These are phyloP conservation scores for Globisporangium canariense DNA, from an alignment of 352 stramenopile genomes.

Conservation along the genomic window DNA sequence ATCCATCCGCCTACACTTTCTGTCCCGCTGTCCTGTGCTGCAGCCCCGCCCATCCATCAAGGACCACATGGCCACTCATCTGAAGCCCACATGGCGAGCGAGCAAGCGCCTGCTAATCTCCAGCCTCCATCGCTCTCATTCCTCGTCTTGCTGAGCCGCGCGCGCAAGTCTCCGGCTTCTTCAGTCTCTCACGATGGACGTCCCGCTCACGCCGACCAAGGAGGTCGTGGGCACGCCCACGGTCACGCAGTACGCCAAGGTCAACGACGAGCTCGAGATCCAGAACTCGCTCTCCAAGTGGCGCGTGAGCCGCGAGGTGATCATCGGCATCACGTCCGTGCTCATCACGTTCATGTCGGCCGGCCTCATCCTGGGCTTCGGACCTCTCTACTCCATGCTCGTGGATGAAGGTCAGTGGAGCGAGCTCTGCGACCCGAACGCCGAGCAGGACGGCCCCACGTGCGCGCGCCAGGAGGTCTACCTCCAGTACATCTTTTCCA, in stretches of 20 bases:
- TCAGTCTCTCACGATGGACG: not conserved
- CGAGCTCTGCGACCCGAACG: conserved; percentile 30
- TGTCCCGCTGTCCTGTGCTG: not conserved
- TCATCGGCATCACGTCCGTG: conserved; percentile 28
- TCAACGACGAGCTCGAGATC: conserved; percentile 16
- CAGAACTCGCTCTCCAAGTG: conserved; percentile 32
- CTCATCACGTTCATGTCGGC: conserved; percentile 35
- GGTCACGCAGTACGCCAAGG: conserved; percentile 13
- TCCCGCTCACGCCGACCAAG: conserved; percentile 11
- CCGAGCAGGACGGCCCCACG: conserved; percentile 22
- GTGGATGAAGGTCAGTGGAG: conserved; percentile 41
- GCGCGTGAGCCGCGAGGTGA: conserved; percentile 20
- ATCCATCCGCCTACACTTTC: not conserved
- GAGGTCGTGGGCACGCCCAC: conserved; percentile 8
- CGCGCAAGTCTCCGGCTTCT: not conserved
- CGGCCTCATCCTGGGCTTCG: conserved; percentile 48
- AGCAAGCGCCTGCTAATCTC: not conserved
- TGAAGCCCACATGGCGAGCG: no score
- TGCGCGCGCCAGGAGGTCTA: conserved; percentile 42
- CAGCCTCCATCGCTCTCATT: not conserved
- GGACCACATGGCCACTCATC: no score
- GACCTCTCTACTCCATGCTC: conserved; percentile 46
- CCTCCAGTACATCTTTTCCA: conserved; percentile 54
- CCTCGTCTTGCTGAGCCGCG: conserved; percentile 1
- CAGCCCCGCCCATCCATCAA: not conserved